Base-by-base conservation (phyloP, 352 stramenopile species). In the Phytophthora palmivora region DNA sequence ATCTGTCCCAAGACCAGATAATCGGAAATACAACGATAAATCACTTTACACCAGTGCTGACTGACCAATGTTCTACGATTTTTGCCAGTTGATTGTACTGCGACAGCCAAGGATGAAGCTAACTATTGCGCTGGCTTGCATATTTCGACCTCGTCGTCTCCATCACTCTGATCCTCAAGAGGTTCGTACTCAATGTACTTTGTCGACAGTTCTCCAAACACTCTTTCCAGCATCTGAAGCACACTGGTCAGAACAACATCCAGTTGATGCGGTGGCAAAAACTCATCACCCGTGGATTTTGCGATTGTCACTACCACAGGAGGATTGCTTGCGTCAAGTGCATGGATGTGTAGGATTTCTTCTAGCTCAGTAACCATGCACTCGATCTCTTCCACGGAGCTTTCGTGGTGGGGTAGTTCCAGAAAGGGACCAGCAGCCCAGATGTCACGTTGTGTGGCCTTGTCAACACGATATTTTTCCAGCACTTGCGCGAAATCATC, bases 301-400 rank as follows among this genome's bases (percentile, higher is more conserved):
- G 88, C 87, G 18, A 96, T 84, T 5, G 87, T 95, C 41, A 96
- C 79, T n/a, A 96, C 59, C 10, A 68, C 56, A n/a, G 88, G 88
- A 57, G 58, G 68, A 30, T 72, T 63, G 14, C 12, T 21, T 7
- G 34, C 15, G n/a, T 72, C 46, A 3, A 77, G 42, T 10, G 22
- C 44, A 42, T 71, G 51, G 0, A 19, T 33, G 0, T 33, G 32
- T 18, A 91, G 61, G 43, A 84, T 88, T 12, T 57, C 36, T 3
- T 67, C 48, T 11, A 91, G 63, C 7, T 59, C 46, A 10, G 51
- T 53, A 0, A 91, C 30, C 59, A 89, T 78, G 10, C 21, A 3
- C 19, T 74, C 43, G 38, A 95, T 86, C 37, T 94, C 79, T 14
- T 78, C 56, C n/a, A 56, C 14, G 7, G 61, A 79, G 59, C 63